Evolutionary conservation across 2,329 filamentous ascomycete genomes (phyloP).

Genomic region (Venturia carpophila): DNA sequence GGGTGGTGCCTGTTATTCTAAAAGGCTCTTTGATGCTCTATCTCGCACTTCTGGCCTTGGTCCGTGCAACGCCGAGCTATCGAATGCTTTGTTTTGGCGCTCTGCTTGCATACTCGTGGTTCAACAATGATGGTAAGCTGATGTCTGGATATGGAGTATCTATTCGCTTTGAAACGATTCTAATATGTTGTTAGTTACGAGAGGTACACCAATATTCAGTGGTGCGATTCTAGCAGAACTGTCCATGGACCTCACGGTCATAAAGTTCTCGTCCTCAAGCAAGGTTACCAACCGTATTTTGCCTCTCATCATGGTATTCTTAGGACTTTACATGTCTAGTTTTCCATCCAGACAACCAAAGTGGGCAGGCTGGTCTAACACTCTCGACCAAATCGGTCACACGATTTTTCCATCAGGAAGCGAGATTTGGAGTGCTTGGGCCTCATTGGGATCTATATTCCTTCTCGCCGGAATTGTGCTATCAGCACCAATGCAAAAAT

Average conservation of each 20-base stretch:
- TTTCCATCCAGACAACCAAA: slow-evolving; percentile 46
- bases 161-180: no score
- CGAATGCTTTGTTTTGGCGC: slow-evolving; percentile 39
- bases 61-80: slow-evolving; percentile 42
- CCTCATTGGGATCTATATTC: slow-evolving; percentile 42
- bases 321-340: slow-evolving; percentile 42
- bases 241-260: slow-evolving; percentile 22
- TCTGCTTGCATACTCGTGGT: slow-evolving; percentile 41
- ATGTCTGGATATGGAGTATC: background rate
- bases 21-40: slow-evolving; percentile 46
- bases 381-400: slow-evolving; percentile 34
- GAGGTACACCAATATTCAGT: slow-evolving; percentile 12
- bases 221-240: slow-evolving; percentile 17
- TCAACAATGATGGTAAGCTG: slow-evolving; percentile 14
- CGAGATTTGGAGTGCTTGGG: slow-evolving; percentile 40
- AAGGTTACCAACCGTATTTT: slow-evolving; percentile 34
- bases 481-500: slow-evolving; percentile 41
- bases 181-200: background rate
- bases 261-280: slow-evolving; percentile 34
- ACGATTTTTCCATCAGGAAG: slow-evolving; percentile 41
- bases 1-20: slow-evolving; percentile 45
- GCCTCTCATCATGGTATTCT: slow-evolving; percentile 30
- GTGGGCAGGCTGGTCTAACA: slow-evolving; percentile 42
- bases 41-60: slow-evolving; percentile 40
- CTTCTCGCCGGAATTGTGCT: slow-evolving; percentile 45